Percentiles rank a stretch among this genome's conserved stretches.
Evolutionary conservation across 306 rosid genomes (phyloP).

Genomic region (Quercus berberidifolia): DNA sequence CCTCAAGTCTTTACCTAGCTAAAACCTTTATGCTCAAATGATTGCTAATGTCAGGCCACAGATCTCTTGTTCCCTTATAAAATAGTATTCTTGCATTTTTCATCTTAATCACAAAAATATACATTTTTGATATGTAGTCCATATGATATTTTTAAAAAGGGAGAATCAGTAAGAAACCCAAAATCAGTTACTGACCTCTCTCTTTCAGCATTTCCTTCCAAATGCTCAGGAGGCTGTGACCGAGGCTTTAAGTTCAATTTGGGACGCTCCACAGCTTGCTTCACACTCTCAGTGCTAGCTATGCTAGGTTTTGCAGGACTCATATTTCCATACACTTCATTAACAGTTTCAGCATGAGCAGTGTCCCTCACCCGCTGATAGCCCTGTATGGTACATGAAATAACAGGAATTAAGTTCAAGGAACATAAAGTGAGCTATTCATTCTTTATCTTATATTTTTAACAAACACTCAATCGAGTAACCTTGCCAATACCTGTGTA

Average conservation of each 20-base stretch:
- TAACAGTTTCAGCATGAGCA: slow-evolving; percentile 42
- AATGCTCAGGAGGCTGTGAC: slow-evolving; percentile 55
- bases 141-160: not conserved
- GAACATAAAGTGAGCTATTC: not conserved
- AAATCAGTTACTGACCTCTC: slow-evolving; percentile 56
- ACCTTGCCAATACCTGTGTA: slow-evolving; percentile 51
- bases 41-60: not conserved
- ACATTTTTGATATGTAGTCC: too few relatives aligned
- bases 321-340: slow-evolving; percentile 46
- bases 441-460: not conserved
- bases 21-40: too few relatives aligned
- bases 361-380: slow-evolving; percentile 38
- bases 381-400: slow-evolving; percentile 33
- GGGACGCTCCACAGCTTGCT: slow-evolving; percentile 68
- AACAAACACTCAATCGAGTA: not conserved
- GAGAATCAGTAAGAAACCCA: slow-evolving; percentile 12
- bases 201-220: slow-evolving; percentile 55
- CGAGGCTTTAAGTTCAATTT: slow-evolving; percentile 90
- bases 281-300: slow-evolving; percentile 55
- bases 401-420: slow-evolving; percentile 20
- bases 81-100: not conserved
- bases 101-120: not conserved
- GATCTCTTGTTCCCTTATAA: not conserved
- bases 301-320: slow-evolving; percentile 48
- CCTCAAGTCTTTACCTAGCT: too few relatives aligned